Conservation (phyloP, 495 filamentous ascomycete genomes). For the Cercophora newfieldiana region DNA sequence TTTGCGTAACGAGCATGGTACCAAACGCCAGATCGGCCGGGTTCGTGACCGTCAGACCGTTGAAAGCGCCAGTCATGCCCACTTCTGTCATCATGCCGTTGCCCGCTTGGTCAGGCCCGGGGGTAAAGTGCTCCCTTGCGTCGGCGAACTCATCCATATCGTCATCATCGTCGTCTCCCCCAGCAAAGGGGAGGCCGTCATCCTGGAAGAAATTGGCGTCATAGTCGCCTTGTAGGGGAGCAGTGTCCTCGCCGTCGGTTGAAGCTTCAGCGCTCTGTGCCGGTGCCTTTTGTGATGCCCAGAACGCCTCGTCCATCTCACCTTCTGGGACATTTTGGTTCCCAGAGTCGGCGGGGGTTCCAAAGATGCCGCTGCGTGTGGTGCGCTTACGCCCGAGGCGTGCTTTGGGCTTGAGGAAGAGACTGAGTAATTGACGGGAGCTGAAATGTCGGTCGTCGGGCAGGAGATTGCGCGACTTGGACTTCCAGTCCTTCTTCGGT, state of each 20-base stretch:
- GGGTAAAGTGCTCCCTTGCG: conserved; percentile 85
- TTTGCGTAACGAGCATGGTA: conserved; percentile 89
- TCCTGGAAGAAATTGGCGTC: conserved; percentile 98
- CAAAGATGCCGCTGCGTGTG: conserved; percentile 30
- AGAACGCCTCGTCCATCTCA: conserved; percentile 93
- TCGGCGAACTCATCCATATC: conserved; percentile 79
- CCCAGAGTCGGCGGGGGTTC: conserved; percentile 25
- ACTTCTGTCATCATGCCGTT: conserved; percentile 35
- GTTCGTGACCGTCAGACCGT: conserved; percentile 52
- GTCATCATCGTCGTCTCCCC: conserved; percentile 74
- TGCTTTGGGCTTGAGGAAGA: conserved; percentile 95
- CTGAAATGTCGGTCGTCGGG: conserved; percentile 99
- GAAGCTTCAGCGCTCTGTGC: conserved; percentile 15
- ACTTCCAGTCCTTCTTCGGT: conserved; percentile 92
- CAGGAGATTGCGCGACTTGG: conserved; percentile 86
- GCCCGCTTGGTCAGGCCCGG: conserved; percentile 58
- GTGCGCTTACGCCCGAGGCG: conserved; percentile 58
- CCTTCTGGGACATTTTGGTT: conserved; percentile 56
- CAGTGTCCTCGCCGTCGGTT: conserved; percentile 39
- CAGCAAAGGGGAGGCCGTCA: conserved; percentile 77
- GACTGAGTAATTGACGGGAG: conserved; percentile 79
- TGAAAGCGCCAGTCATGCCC: conserved; percentile 50
- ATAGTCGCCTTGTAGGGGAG: conserved; percentile 67
- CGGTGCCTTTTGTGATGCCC: conserved; percentile 75
- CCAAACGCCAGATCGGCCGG: conserved; percentile 71